Evolutionary conservation across 2,329 filamentous ascomycete species (phyloP).

Genomic region (Cercospora zeina): DNA sequence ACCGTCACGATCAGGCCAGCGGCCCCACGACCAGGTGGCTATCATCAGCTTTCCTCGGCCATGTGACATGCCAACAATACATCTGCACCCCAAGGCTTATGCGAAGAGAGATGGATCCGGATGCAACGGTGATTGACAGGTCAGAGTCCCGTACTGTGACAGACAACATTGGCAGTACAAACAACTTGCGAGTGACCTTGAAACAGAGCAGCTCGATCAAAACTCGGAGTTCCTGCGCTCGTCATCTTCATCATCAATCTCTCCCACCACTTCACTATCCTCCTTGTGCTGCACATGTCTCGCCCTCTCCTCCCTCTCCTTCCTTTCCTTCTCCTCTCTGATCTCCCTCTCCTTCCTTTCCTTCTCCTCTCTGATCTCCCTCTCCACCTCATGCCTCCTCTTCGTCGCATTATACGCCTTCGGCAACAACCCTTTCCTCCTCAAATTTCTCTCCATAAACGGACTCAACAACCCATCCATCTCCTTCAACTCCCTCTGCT

Average conservation of each 20-base stretch:
- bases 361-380: background rate
- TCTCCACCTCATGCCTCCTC: background rate
- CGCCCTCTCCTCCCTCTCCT: background rate
- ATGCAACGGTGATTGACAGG: too few species aligned
- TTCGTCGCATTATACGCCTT: background rate
- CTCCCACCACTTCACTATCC: background rate
- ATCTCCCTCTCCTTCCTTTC: background rate
- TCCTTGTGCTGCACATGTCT: background rate
- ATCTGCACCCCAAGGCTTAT: too few species aligned
- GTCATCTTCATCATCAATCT: background rate
- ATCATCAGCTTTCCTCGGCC: too few species aligned
- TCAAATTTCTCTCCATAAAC: background rate
- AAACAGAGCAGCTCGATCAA: conserved; percentile 73
- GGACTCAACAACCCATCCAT: background rate
- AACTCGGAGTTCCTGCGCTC: conserved; percentile 53
- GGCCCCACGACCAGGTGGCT: too few species aligned
- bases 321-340: background rate
- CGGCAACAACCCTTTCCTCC: background rate
- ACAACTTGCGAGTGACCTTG: conserved; percentile 50
- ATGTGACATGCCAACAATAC: too few species aligned
- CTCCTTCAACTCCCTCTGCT: background rate
- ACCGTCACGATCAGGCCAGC: too few species aligned
- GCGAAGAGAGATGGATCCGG: too few species aligned
- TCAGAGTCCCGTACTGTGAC: too few species aligned
- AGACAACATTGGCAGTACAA: too few species aligned